phyloP scores from a whole-genome alignment of 257 asterid genomes.

The Nicotiana noctiflora region DNA sequence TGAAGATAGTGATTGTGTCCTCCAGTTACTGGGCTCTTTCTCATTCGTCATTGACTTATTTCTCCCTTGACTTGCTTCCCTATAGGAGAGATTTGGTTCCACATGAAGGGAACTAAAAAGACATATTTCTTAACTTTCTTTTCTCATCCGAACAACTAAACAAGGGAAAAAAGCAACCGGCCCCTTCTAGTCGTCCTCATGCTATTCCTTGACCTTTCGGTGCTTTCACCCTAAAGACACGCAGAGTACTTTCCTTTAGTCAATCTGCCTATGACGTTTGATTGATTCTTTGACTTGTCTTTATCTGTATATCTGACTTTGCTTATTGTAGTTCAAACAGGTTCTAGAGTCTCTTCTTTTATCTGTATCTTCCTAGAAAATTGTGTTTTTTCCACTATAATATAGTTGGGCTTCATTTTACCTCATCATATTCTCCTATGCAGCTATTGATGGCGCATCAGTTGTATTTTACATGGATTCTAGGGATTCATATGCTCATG shows the following conservation, averaged over 20 bases:
- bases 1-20: background rate
- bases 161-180: background rate
- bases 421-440: slow-evolving; percentile 15
- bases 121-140: background rate
- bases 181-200: background rate
- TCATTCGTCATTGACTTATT: too few relatives aligned
- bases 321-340: background rate
- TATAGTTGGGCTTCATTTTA: slow-evolving; percentile 1
- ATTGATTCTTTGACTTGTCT: background rate
- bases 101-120: too few relatives aligned
- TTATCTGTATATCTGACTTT: background rate
- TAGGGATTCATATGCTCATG: slow-evolving; percentile 31
- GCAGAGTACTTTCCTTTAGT: background rate
- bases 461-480: slow-evolving; percentile 66
- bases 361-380: slow-evolving; percentile 4
- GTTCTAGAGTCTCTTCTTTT: background rate
- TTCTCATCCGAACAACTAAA: background rate
- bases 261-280: background rate
- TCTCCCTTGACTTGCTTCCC: too few relatives aligned
- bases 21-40: too few relatives aligned
- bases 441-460: slow-evolving; percentile 72
- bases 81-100: too few relatives aligned
- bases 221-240: background rate
- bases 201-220: background rate
- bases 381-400: background rate